Conservation (phyloP, 345 rosid species). For the Limnanthes douglasii region DNA sequence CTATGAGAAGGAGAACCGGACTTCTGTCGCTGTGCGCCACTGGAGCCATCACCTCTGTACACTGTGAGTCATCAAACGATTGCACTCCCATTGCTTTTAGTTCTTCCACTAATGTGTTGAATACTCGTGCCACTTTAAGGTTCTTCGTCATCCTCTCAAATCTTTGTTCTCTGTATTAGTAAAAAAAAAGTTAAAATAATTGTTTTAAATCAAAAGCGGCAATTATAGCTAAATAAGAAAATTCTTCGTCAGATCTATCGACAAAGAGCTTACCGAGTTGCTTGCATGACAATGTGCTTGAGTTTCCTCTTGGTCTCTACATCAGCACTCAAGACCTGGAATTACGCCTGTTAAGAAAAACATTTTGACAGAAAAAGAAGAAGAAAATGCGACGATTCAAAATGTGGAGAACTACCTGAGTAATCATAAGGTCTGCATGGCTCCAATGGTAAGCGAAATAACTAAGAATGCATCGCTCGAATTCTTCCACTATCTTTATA, state of each 20-base stretch:
- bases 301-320: constrained; percentile 60
- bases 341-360: too few relatives aligned
- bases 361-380: too few relatives aligned
- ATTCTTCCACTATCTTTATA: constrained; percentile 82
- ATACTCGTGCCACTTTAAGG: constrained; percentile 66
- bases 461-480: constrained; percentile 82
- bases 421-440: constrained; percentile 56
- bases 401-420: constrained; percentile 42
- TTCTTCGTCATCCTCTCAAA: constrained; percentile 66
- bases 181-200: too few relatives aligned
- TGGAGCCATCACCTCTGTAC: constrained; percentile 86
- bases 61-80: constrained; percentile 31
- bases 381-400: too few relatives aligned
- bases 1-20: constrained; percentile 87
- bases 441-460: constrained; percentile 87
- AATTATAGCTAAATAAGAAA: too few relatives aligned
- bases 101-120: constrained; percentile 71
- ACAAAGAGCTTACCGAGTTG: constrained; percentile 40
- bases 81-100: constrained; percentile 74
- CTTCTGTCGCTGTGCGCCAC: constrained; percentile 73
- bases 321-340: constrained; percentile 52
- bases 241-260: too few relatives aligned
- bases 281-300: constrained; percentile 69
- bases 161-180: constrained; percentile 50
- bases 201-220: too few relatives aligned